A percentile compares a stretch with the other conserved stretches of the same genome.
Evolutionary conservation across 331 rosid genomes (phyloP).

Genomic region (Prunus yedoensis): DNA sequence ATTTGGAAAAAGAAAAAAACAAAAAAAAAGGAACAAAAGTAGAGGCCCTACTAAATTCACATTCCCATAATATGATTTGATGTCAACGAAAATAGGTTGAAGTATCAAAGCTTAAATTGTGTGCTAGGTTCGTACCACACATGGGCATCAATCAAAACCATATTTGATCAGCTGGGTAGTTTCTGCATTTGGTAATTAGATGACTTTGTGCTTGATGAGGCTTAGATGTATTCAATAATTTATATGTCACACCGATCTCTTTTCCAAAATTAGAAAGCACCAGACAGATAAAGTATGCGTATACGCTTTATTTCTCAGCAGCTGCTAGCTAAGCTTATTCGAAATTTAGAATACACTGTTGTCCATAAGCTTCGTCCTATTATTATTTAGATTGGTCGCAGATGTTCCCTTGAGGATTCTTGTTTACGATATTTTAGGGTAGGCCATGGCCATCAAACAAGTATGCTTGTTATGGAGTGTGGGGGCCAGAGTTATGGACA

Average conservation of each 20-base stretch:
- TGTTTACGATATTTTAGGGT: not conserved
- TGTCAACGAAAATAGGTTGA: not conserved
- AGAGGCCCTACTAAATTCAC: not conserved
- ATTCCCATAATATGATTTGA: not conserved
- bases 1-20: not conserved
- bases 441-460: not conserved
- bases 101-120: not conserved
- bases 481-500: not conserved
- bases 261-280: slow-evolving; percentile 9
- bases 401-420: not conserved
- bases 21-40: not conserved
- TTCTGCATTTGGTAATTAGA: not conserved
- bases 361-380: not conserved
- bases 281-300: not conserved
- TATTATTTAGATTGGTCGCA: slow-evolving; percentile 6
- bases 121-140: too few relatives aligned
- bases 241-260: not conserved
- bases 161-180: too few relatives aligned
- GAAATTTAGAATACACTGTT: slow-evolving; percentile 4
- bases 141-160: too few relatives aligned
- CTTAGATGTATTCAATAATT: not conserved
- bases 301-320: not conserved
- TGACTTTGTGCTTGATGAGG: not conserved
- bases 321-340: slow-evolving; percentile 7
- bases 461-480: not conserved